phyloP scores from a whole-genome alignment of 805 yeast genomes.

The Citeromyces nyonsensis region DNA sequence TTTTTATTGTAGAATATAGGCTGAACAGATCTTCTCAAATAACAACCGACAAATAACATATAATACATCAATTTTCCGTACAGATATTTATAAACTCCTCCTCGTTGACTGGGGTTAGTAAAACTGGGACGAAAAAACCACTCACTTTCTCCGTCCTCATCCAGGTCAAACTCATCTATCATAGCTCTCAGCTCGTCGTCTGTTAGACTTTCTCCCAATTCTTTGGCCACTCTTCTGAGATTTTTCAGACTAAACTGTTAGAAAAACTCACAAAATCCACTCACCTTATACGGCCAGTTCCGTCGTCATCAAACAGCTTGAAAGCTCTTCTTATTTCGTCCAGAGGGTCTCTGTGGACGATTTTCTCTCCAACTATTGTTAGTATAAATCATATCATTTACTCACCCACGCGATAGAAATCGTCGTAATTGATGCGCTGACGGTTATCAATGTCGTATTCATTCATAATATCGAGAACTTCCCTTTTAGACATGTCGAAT shows the following conservation, averaged over 20 bases:
- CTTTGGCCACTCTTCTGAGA: constrained; percentile 79
- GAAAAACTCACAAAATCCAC: constrained; percentile 3
- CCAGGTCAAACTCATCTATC: constrained; percentile 95
- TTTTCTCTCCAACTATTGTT: constrained; percentile 60
- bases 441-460: constrained; percentile 72
- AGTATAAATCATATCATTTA: constrained; percentile 6
- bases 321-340: constrained; percentile 90
- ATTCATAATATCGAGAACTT: constrained; percentile 60
- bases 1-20: no score
- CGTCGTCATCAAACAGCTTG: constrained; percentile 75
- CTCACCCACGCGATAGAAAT: constrained; percentile 61
- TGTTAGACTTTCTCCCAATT: constrained; percentile 78
- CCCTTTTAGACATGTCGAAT: constrained; percentile 65
- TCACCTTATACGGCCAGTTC: constrained; percentile 60
- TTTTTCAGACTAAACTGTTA: constrained; percentile 35
- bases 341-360: constrained; percentile 79
- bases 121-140: constrained; percentile 8
- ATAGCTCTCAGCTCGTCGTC: constrained; percentile 91
- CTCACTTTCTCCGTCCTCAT: constrained; percentile 83
- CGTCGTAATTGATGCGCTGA: constrained; percentile 62
- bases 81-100: constrained; percentile 85
- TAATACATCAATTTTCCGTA: constrained; percentile 40
- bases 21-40: no score
- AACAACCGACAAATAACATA: no score
- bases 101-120: constrained; percentile 45